Conservation (phyloP, 2,329 filamentous ascomycete genomes). For the Setomelanomma holmii region DNA sequence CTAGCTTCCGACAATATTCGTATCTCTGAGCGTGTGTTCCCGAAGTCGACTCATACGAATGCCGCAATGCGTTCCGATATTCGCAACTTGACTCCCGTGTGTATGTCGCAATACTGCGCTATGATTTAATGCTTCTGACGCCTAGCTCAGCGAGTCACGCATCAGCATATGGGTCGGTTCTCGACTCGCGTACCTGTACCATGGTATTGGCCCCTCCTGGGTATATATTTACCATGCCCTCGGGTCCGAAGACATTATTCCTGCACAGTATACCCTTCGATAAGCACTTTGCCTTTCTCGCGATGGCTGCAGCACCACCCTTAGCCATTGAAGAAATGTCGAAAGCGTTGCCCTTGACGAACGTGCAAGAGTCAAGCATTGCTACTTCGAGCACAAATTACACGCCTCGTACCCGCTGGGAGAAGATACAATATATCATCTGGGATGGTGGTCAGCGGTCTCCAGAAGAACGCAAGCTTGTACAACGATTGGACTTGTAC, state of each 20-base stretch:
- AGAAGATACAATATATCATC: constrained; percentile 8
- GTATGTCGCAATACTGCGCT: constrained; percentile 8
- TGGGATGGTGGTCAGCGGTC: constrained; percentile 9
- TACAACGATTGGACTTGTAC: constrained; percentile 24
- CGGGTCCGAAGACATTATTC: too few species aligned
- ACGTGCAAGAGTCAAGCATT: neutral
- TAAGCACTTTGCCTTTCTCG: too few species aligned
- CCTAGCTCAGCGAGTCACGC: neutral
- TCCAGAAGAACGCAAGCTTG: constrained; percentile 22
- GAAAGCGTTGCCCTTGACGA: neutral
- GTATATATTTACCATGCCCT: too few species aligned
- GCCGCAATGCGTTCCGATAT: too few species aligned
- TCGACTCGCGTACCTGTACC: neutral
- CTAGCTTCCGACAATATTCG: too few species aligned
- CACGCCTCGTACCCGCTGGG: neutral
- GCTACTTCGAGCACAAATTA: neutral
- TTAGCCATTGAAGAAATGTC: neutral
- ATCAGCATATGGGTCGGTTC: neutral
- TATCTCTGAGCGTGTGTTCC: too few species aligned
- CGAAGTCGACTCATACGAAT: too few species aligned
- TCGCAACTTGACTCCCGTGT: neutral
- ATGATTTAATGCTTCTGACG: constrained; percentile 4
- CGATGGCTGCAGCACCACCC: neutral
- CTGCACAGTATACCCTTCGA: too few species aligned
- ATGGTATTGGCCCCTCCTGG: too few species aligned